phyloP scores from a whole-genome alignment of 2,329 filamentous ascomycete genomes.

The Scedosporium minutisporum region DNA sequence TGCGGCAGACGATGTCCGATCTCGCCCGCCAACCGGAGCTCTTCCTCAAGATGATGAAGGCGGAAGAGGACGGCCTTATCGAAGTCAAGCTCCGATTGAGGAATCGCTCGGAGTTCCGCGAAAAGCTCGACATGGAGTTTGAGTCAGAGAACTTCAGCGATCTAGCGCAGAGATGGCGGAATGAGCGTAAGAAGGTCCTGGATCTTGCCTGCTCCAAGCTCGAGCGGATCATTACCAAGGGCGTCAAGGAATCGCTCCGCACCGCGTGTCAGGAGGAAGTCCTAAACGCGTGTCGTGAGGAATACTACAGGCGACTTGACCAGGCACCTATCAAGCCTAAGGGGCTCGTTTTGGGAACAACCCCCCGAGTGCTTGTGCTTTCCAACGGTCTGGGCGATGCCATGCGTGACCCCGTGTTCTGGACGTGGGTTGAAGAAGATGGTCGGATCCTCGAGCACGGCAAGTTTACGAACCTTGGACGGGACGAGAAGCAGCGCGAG shows the following conservation, averaged over 20 bases:
- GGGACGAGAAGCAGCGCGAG: constrained; percentile 56
- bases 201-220: constrained; percentile 74
- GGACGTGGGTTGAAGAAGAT: constrained; percentile 90
- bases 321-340: constrained; percentile 95
- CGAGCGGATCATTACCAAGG: constrained; percentile 74
- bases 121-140: constrained; percentile 71
- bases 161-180: constrained; percentile 89
- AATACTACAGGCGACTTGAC: constrained; percentile 81
- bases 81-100: constrained; percentile 75
- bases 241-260: constrained; percentile 88
- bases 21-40: constrained; percentile 77
- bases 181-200: constrained; percentile 74
- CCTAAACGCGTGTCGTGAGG: constrained; percentile 77
- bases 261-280: constrained; percentile 91
- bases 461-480: constrained; percentile 70
- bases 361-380: constrained; percentile 75
- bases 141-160: constrained; percentile 94
- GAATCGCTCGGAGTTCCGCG: constrained; percentile 65
- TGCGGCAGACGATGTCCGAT: constrained; percentile 75
- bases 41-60: constrained; percentile 94
- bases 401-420: constrained; percentile 70
- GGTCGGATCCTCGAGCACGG: constrained; percentile 83
- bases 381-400: constrained; percentile 74
- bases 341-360: constrained; percentile 80
- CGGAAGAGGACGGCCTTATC: constrained; percentile 85